phyloP scores from a whole-genome alignment of 805 yeast species.

The Suhomyces faveliae region DNA sequence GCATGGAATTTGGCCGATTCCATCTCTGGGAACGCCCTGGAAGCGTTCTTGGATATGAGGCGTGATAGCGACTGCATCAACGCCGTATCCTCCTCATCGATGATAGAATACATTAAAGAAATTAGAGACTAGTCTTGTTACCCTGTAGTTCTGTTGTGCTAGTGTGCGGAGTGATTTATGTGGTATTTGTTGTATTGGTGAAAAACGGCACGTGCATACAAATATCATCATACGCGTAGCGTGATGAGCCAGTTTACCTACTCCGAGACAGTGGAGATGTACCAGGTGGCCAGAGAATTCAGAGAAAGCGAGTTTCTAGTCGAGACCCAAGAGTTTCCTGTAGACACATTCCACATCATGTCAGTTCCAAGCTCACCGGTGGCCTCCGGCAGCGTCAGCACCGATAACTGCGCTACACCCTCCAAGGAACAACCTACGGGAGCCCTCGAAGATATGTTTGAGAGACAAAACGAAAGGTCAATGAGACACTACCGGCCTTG shows the following conservation, averaged over 20 bases:
- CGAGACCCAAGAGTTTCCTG: slow-evolving; percentile 9
- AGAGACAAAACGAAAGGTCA: slow-evolving; percentile 17
- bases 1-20: background rate
- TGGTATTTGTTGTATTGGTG: background rate
- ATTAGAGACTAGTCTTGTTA: too few relatives aligned
- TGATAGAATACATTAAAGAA: background rate
- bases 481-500: slow-evolving; percentile 16
- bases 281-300: background rate
- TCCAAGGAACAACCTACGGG: background rate
- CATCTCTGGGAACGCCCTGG: background rate
- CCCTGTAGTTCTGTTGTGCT: background rate
- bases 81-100: slow-evolving; percentile 8
- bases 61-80: slow-evolving; percentile 5
- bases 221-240: background rate
- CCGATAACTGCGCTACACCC: background rate
- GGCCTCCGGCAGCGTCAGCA: background rate
- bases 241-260: background rate
- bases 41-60: background rate
- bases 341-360: slow-evolving; percentile 9
- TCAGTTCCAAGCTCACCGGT: slow-evolving; percentile 11
- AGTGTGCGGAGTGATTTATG: background rate
- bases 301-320: slow-evolving; percentile 4
- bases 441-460: slow-evolving; percentile 17
- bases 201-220: background rate
- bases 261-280: background rate